Base-by-base conservation (phyloP, 1,139 yeast genomes). In the Yarrowia galli region DNA sequence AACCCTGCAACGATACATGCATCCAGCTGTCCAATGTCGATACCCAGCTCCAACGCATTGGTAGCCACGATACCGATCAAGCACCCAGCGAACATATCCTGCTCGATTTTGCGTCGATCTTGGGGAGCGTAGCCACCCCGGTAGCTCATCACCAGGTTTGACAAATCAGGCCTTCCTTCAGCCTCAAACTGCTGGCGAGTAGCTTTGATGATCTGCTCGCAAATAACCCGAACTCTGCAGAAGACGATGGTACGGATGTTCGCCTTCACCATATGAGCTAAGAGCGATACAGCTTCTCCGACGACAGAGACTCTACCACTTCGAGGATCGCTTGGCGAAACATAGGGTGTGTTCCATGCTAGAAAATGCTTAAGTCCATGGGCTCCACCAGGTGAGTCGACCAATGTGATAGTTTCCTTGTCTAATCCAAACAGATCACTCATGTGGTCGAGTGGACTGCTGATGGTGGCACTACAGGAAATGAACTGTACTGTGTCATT, bases 381-480 rank as follows among this genome's bases (percentile, higher is more conserved):
- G 0, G 98, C 97, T 35, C 98, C 91, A 0, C 99, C 99, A 79
- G 95, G 98, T 60, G 87, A 79, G 51, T 81, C 79, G 2, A 92
- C 81, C 73, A 89, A 87, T 3, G 81, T 78, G 0, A 89, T 69
- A 6, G 64, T 67, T 1, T 79, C 78, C 16, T 43, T 28, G 10
- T 58, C 64, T 9, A 92, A 79, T 0, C 97, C 93, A 74, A 95
- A 91, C 48, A 95, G 83, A 1, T 85, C 80, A 58, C 84, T 77
- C 87, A 93, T 91, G 74, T 92, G 96, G 6, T 81, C 74, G 0
- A 80, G 79, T 0, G 99, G 98, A 63, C 87, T 83, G 70, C 85
- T 84, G 68, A 95, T 85, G 0, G 99, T 95, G 0, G 99, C 99
- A 0, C 98, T 92, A 78, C 99, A 93, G 1, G 97, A 90, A 8